Percentiles rank a stretch among this genome's conserved stretches.
Evolutionary conservation across 192 early-diverging fungal genomes (phyloP).

Genomic region (Dissophora ornata): DNA sequence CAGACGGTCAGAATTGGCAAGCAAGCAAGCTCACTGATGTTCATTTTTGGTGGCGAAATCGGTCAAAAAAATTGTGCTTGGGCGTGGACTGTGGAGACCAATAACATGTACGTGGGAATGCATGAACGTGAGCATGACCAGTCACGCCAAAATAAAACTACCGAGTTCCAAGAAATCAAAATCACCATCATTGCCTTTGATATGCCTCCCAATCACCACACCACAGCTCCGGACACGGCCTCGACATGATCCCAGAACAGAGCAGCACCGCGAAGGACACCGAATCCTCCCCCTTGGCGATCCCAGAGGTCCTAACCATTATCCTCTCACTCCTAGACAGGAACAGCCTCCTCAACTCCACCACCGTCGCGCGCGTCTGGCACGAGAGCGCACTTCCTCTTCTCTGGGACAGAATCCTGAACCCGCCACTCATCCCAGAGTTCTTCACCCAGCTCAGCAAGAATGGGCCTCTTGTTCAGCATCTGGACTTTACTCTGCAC

Average conservation of each 20-base stretch:
- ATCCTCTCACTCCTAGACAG: slow-evolving; percentile 13
- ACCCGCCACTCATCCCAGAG: not conserved
- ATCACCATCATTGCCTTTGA: too few species aligned
- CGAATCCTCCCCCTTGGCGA: not conserved
- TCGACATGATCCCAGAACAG: not conserved
- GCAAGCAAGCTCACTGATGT: too few species aligned
- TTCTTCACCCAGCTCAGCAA: slow-evolving; percentile 3
- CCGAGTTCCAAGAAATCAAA: too few species aligned
- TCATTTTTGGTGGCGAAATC: slow-evolving; percentile 20
- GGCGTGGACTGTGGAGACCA: too few species aligned
- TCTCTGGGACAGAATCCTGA: slow-evolving; percentile 6
- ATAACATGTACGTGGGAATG: too few species aligned
- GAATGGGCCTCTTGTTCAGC: slow-evolving; percentile 7
- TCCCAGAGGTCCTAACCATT: slow-evolving; percentile 11
- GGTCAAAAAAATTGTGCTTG: slow-evolving; percentile 6
- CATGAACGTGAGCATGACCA: too few species aligned
- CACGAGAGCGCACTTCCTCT: not conserved
- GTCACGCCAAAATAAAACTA: too few species aligned
- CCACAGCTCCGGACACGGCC: not conserved
- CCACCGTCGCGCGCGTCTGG: slow-evolving; percentile 12
- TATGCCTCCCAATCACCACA: too few species aligned
- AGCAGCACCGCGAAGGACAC: not conserved
- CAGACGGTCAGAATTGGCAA: not conserved
- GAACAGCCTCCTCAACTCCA: not conserved
- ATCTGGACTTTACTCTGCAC: slow-evolving; percentile 6